phyloP scores from a whole-genome alignment of 441 rosid genomes.

The Erysimum cheiri region DNA sequence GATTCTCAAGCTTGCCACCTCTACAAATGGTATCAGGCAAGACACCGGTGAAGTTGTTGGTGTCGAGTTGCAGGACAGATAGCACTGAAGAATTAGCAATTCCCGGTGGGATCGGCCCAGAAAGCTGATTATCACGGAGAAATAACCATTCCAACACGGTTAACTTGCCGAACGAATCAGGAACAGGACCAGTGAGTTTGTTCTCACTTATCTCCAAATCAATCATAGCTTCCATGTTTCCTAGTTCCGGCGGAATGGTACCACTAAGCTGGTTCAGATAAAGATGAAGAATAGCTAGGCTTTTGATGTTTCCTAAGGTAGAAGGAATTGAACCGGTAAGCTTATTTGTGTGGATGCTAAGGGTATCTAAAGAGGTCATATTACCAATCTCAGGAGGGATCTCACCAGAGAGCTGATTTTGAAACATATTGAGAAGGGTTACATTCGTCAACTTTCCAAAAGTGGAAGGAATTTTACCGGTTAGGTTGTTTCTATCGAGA shows the following conservation, averaged over 20 bases:
- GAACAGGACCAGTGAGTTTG: slow-evolving; percentile 52
- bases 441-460: slow-evolving; percentile 48
- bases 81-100: slow-evolving; percentile 43
- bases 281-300: slow-evolving; percentile 44
- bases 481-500: slow-evolving; percentile 41
- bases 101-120: slow-evolving; percentile 50
- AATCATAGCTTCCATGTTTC: slow-evolving; percentile 42
- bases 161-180: slow-evolving; percentile 44
- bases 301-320: slow-evolving; percentile 41
- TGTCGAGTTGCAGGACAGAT: slow-evolving; percentile 43
- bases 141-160: slow-evolving; percentile 40
- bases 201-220: slow-evolving; percentile 50
- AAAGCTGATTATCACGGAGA: slow-evolving; percentile 51
- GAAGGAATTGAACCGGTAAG: slow-evolving; percentile 51
- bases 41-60: slow-evolving; percentile 50
- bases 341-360: slow-evolving; percentile 44
- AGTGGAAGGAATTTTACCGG: slow-evolving; percentile 47
- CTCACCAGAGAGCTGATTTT: slow-evolving; percentile 47
- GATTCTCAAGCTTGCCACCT: slow-evolving; percentile 48
- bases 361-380: slow-evolving; percentile 44
- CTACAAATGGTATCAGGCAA: slow-evolving; percentile 51
- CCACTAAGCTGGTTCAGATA: slow-evolving; percentile 45
- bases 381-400: slow-evolving; percentile 54
- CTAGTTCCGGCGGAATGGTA: slow-evolving; percentile 48
- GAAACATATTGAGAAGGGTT: slow-evolving; percentile 44